Evolutionary conservation across 2,329 filamentous ascomycete species (phyloP).

Genomic region (Teratosphaeria destructans): DNA sequence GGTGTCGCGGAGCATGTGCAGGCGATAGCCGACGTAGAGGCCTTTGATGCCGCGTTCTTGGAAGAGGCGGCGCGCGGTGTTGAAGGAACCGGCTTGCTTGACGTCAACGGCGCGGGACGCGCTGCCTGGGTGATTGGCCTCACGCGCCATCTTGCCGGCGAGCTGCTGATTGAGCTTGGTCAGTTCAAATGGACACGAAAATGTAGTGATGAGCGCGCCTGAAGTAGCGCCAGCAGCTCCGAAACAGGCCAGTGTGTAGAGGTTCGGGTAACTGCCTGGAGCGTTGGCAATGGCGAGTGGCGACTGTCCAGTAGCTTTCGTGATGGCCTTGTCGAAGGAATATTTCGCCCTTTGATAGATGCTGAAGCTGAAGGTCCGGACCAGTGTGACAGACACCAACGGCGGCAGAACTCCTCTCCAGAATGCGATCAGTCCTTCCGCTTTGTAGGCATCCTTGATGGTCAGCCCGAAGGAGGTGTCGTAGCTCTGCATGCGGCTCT

Average conservation of each 20-base stretch:
- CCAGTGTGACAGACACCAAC: constrained; percentile 67
- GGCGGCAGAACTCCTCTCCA: constrained; percentile 59
- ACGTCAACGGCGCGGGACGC: constrained; percentile 1
- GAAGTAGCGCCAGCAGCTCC: constrained; percentile 68
- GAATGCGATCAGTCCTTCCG: constrained; percentile 40
- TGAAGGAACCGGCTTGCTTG: constrained; percentile 18
- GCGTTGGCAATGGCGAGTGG: constrained; percentile 64
- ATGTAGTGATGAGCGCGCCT: constrained; percentile 66
- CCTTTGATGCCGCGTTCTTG: constrained; percentile 62
- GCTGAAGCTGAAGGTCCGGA: constrained; percentile 68
- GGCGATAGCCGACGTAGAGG: constrained; percentile 68
- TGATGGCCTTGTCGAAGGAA: constrained; percentile 59
- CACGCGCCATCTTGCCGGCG: constrained; percentile 59
- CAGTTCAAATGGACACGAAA: constrained; percentile 80
- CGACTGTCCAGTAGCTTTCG: constrained; percentile 53
- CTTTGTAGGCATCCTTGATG: constrained; percentile 61
- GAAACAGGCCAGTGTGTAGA: constrained; percentile 66
- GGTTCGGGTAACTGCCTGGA: constrained; percentile 58
- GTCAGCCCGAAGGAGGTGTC: constrained; percentile 49
- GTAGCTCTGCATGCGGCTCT: constrained; percentile 77
- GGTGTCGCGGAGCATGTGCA: constrained; percentile 79
- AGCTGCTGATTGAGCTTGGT: constrained; percentile 85
- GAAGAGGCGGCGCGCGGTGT: constrained; percentile 66
- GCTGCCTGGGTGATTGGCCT: constrained; percentile 5
- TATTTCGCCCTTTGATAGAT: constrained; percentile 72